Evolutionary conservation across 306 rosid species (phyloP).

Genomic region (Vigna radiata): DNA sequence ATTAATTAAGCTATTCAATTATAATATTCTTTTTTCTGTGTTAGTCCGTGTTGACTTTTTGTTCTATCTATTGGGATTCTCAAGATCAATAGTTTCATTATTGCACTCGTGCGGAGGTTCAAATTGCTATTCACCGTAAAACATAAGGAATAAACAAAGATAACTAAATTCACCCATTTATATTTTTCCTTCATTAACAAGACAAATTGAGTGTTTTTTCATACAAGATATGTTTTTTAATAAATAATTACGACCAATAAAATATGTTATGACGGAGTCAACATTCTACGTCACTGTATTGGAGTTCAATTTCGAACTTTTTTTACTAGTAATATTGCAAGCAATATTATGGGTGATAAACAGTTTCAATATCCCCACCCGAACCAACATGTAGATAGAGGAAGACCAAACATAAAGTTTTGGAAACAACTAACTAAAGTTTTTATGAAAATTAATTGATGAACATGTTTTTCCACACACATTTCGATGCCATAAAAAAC

Average conservation of each 20-base stretch:
- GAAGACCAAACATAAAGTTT: too few relatives aligned
- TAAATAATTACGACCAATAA: not conserved
- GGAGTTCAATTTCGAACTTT: too few relatives aligned
- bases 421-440: too few relatives aligned
- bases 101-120: conserved; percentile 45
- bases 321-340: too few relatives aligned
- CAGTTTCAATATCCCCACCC: too few relatives aligned
- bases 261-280: too few relatives aligned
- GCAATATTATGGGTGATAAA: too few relatives aligned
- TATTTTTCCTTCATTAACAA: conserved; percentile 11
- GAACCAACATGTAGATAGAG: too few relatives aligned
- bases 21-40: conserved; percentile 31
- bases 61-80: conserved; percentile 23
- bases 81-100: conserved; percentile 39
- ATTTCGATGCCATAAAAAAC: too few relatives aligned
- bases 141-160: conserved; percentile 1
- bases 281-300: too few relatives aligned
- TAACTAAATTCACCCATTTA: not conserved
- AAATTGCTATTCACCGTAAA: conserved; percentile 42
- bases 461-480: too few relatives aligned
- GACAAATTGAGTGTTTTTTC: not conserved
- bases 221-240: not conserved
- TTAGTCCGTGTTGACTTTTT: conserved; percentile 49
- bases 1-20: conserved; percentile 46
- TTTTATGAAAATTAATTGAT: too few relatives aligned